phyloP scores from a whole-genome alignment of 1,284 basidiomycete species.

The Cutaneotrichosporon sp. region DNA sequence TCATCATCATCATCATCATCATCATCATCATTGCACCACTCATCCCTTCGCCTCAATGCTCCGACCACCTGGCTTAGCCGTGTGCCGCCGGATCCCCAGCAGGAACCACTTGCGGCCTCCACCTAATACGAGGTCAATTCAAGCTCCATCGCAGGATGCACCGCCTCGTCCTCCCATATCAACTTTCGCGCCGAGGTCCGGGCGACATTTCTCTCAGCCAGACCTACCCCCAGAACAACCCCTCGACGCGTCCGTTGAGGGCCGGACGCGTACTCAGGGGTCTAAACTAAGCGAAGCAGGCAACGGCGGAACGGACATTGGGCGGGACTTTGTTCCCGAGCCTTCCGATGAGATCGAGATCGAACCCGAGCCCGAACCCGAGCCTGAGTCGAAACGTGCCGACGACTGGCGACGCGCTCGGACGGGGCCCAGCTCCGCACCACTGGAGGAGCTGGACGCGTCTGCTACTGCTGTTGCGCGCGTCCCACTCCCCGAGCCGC shows the following conservation, averaged over 20 bases:
- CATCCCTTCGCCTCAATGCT: background rate
- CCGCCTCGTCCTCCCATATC: background rate
- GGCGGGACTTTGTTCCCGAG: background rate
- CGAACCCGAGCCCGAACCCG: background rate
- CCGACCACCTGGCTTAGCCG: background rate
- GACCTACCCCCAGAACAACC: background rate
- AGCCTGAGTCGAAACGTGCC: background rate
- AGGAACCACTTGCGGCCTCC: slow-evolving; percentile 7
- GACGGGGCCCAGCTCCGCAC: background rate
- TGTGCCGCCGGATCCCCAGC: slow-evolving; percentile 5
- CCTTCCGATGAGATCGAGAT: background rate
- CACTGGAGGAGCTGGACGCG: slow-evolving; percentile 13
- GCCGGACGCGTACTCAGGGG: background rate
- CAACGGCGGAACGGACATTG: background rate
- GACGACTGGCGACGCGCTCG: background rate
- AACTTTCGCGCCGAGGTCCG: background rate
- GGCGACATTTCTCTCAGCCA: background rate
- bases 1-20: background rate
- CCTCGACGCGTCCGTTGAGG: background rate
- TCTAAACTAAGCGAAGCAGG: too few relatives aligned
- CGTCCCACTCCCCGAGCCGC: slow-evolving; percentile 20
- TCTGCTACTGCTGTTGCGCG: slow-evolving; percentile 15
- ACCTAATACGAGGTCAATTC: background rate
- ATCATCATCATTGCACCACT: background rate
- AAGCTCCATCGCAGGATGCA: background rate